These are phyloP conservation scores for Exophiala spinifera DNA, from an alignment of 2,329 filamentous ascomycete species.

Conservation along the genomic window DNA sequence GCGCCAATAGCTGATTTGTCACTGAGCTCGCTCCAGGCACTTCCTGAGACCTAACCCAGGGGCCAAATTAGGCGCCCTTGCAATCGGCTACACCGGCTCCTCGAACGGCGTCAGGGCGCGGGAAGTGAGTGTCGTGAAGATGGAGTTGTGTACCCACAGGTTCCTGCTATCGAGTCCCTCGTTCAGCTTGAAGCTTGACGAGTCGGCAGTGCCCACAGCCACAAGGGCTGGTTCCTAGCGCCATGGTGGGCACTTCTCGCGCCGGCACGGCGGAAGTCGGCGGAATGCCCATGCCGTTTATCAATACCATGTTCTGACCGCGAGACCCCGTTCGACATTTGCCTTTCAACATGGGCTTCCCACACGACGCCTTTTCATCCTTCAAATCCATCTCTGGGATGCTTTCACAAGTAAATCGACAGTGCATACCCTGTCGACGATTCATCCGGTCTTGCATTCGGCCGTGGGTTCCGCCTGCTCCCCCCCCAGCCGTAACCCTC, in stretches of 20 bases:
- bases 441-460: not conserved
- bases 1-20: not conserved
- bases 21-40: not conserved
- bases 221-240: conserved; percentile 1
- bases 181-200: not conserved
- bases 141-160: not conserved
- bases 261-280: too few species aligned
- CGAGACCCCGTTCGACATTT: not conserved
- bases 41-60: not conserved
- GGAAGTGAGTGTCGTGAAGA: conserved; percentile 1
- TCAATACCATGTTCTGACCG: not conserved
- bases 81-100: conserved; percentile 3
- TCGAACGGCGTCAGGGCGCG: not conserved
- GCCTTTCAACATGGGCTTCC: not conserved
- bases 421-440: conserved; percentile 1
- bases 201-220: not conserved
- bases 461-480: too few species aligned
- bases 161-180: conserved; percentile 1
- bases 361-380: not conserved
- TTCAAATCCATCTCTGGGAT: conserved; percentile 2
- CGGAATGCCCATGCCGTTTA: conserved; percentile 3
- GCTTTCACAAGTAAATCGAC: conserved; percentile 1
- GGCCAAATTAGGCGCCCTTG: conserved; percentile 1
- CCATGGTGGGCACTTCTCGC: too few species aligned
- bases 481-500: not conserved